Evolutionary conservation across 192 early-diverging fungal genomes (phyloP).

Genomic region (Chytriomyces confervae): DNA sequence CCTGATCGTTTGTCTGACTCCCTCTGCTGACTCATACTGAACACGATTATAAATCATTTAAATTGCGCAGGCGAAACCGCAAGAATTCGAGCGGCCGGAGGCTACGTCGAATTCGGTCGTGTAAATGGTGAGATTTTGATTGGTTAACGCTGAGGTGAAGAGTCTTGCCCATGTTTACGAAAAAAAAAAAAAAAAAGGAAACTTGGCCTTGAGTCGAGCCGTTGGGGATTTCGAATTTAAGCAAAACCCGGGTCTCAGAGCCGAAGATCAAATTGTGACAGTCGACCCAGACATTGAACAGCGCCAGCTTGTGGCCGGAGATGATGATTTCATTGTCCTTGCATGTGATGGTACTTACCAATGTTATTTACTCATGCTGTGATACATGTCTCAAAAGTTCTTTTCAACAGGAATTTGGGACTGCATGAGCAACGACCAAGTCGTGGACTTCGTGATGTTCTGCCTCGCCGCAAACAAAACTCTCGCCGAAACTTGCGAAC

Average conservation of each 20-base stretch:
- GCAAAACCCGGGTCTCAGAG: constrained; percentile 75
- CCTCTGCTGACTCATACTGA: neutral
- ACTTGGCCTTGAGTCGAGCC: constrained; percentile 94
- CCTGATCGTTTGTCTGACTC: constrained; percentile 4
- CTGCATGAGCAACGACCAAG: constrained; percentile 88
- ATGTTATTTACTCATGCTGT: constrained; percentile 7
- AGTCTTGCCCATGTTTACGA: constrained; percentile 7
- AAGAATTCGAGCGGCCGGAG: constrained; percentile 89
- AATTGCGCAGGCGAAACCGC: constrained; percentile 66
- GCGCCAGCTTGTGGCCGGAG: constrained; percentile 55
- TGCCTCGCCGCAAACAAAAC: constrained; percentile 66
- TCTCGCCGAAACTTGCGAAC: constrained; percentile 79
- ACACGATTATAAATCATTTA: neutral
- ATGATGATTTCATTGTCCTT: constrained; percentile 92
- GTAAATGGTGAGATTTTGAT: constrained; percentile 81
- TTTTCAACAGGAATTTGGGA: constrained; percentile 92
- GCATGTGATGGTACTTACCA: constrained; percentile 86
- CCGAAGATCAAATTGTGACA: constrained; percentile 93
- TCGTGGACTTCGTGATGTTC: constrained; percentile 82
- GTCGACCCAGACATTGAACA: constrained; percentile 84
- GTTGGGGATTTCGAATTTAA: constrained; percentile 99
- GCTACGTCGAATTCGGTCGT: constrained; percentile 97
- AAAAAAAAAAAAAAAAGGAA: constrained; percentile 57
- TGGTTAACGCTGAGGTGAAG: neutral
- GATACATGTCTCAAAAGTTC: constrained; percentile 2